phyloP scores from a whole-genome alignment of 2,329 filamentous ascomycete genomes.

The Paecilomyces fulvus region DNA sequence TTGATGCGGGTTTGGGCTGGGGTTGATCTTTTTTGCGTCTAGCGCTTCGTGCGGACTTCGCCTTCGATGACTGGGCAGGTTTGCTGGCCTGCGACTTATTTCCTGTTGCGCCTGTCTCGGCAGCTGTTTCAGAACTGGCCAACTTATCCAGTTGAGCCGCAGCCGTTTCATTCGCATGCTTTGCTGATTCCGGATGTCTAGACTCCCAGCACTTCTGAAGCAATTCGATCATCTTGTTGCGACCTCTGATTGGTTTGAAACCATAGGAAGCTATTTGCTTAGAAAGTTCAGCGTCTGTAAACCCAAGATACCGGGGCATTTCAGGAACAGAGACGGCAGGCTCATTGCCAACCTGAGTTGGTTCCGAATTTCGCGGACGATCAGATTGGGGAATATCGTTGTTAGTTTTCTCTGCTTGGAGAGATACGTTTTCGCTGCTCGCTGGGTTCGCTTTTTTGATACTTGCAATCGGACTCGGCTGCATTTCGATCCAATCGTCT shows the following conservation, averaged over 20 bases:
- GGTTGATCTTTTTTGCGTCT: background rate
- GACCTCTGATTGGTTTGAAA: constrained; percentile 63
- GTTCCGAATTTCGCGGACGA: background rate
- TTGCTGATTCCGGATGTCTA: constrained; percentile 29
- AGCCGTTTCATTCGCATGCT: background rate
- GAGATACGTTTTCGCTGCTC: background rate
- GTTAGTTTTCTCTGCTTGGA: background rate
- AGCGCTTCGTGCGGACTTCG: background rate
- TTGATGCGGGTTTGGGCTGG: background rate
- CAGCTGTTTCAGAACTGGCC: constrained; percentile 1
- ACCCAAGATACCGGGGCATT: constrained; percentile 53
- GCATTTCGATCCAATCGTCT: background rate
- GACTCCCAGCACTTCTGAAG: constrained; percentile 64
- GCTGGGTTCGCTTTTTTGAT: background rate
- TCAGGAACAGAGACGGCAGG: constrained; percentile 3
- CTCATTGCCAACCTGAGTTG: constrained; percentile 1
- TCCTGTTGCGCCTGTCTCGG: background rate
- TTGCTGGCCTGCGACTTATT: background rate
- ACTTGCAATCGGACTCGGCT: background rate
- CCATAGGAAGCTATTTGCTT: constrained; percentile 57
- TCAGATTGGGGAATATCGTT: background rate
- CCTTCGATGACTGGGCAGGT: background rate
- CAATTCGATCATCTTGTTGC: constrained; percentile 61
- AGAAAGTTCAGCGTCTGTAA: constrained; percentile 55
- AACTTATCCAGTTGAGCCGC: constrained; percentile 2